A percentile compares a stretch with the other conserved stretches of the same genome.
phyloP scores from a whole-genome alignment of 176 grass and related monocot genomes.

The Urochloa ruziziensis region DNA sequence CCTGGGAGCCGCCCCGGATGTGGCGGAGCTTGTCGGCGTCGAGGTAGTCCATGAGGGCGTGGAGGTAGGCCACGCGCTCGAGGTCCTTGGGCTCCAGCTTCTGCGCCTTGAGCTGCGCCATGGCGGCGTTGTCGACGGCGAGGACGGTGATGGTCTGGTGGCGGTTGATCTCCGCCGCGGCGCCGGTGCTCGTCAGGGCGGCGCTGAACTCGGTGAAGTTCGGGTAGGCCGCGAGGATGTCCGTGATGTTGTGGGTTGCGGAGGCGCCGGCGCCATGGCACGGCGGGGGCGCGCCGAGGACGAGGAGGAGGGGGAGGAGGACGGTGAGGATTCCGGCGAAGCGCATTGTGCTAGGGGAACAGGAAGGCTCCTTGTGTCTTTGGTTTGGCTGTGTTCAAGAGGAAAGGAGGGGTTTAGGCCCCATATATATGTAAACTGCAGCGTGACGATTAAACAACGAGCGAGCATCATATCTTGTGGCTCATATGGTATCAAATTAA shows the following conservation, averaged over 20 bases:
- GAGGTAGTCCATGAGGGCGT: conserved; percentile 57
- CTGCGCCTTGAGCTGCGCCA: conserved; percentile 5
- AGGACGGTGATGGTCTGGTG: conserved; percentile 50
- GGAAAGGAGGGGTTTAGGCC: not conserved
- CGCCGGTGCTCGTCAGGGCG: conserved; percentile 40
- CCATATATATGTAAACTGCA: not conserved
- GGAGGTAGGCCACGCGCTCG: conserved; percentile 28
- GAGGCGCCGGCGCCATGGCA: not conserved
- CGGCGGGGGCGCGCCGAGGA: not conserved
- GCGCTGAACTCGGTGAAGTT: conserved; percentile 52
- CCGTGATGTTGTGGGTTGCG: conserved; percentile 47
- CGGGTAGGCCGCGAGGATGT: conserved; percentile 40
- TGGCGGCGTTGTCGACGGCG: conserved; percentile 38
- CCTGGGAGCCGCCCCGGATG: not conserved
- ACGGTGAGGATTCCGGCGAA: not conserved
- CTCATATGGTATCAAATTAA: not conserved
- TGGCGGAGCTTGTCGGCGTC: conserved; percentile 40
- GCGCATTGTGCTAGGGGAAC: not conserved
- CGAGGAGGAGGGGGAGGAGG: conserved; percentile 29
- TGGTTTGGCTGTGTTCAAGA: not conserved
- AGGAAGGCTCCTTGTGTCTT: not conserved
- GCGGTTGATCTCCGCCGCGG: conserved; percentile 46
- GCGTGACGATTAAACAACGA: not conserved
- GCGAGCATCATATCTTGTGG: not conserved
- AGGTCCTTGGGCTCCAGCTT: not conserved